phyloP scores from a whole-genome alignment of 2,329 filamentous ascomycete genomes.

The Penicillium decumbens region DNA sequence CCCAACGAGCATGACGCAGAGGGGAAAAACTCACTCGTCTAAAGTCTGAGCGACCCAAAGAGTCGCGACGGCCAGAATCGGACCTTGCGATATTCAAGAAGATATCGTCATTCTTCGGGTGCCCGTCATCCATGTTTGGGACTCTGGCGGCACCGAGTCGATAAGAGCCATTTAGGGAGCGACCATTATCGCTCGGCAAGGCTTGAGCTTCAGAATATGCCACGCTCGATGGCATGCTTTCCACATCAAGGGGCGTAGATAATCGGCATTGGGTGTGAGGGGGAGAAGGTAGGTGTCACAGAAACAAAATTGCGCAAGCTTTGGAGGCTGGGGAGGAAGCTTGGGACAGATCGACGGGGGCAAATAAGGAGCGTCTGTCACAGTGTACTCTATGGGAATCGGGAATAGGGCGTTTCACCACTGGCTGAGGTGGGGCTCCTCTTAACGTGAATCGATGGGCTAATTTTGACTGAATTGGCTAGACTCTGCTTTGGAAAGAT shows the following conservation, averaged over 20 bases:
- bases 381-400: slow-evolving; percentile 43
- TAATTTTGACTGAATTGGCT: neutral
- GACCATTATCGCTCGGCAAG: slow-evolving; percentile 25
- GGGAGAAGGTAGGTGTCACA: neutral
- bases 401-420: slow-evolving; percentile 37
- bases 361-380: slow-evolving; percentile 35
- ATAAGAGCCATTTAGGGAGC: slow-evolving; percentile 24
- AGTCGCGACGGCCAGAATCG: slow-evolving; percentile 37
- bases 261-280: slow-evolving; percentile 1
- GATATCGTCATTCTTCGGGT: slow-evolving; percentile 42
- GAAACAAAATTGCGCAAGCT: slow-evolving; percentile 9
- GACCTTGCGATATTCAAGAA: slow-evolving; percentile 46
- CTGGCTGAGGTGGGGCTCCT: slow-evolving; percentile 21
- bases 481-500: neutral
- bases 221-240: slow-evolving; percentile 33
- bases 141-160: slow-evolving; percentile 27
- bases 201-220: slow-evolving; percentile 29
- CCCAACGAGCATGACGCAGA: neutral
- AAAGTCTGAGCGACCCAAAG: slow-evolving; percentile 36
- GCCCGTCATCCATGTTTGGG: slow-evolving; percentile 35
- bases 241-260: slow-evolving; percentile 26
- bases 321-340: slow-evolving; percentile 22
- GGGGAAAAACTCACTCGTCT: slow-evolving; percentile 32
- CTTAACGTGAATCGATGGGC: slow-evolving; percentile 8
- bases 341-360: slow-evolving; percentile 29